Evolutionary conservation across 768 basidiomycete species (phyloP).

Genomic region (Collybia sordida): DNA sequence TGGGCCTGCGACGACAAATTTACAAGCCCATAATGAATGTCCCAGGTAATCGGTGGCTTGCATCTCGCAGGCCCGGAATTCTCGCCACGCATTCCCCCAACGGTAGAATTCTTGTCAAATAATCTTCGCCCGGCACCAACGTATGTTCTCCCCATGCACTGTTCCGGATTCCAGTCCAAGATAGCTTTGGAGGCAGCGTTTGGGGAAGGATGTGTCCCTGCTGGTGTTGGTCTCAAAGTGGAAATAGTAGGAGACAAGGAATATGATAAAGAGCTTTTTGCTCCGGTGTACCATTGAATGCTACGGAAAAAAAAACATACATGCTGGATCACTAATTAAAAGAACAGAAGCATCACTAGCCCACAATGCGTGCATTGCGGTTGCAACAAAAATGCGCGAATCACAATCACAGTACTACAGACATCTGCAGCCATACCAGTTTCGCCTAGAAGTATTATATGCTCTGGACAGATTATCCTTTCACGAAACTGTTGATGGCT

Average conservation of each 20-base stretch:
- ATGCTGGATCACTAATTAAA: background rate
- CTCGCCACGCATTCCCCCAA: slow-evolving; percentile 59
- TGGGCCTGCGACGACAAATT: background rate
- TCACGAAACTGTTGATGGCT: too few species aligned
- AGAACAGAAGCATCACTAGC: too few species aligned
- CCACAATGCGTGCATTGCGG: background rate
- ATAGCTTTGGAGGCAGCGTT: slow-evolving; percentile 66
- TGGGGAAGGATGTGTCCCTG: slow-evolving; percentile 77
- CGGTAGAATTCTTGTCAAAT: slow-evolving; percentile 69
- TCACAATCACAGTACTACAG: background rate
- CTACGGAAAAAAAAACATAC: background rate
- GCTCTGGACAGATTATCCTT: background rate
- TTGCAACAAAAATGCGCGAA: background rate
- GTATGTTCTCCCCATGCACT: slow-evolving; percentile 84
- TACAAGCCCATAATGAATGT: background rate
- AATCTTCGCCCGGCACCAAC: slow-evolving; percentile 59
- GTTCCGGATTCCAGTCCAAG: slow-evolving; percentile 78
- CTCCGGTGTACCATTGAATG: slow-evolving; percentile 23
- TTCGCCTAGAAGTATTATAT: background rate
- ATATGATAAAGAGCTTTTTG: slow-evolving; percentile 36
- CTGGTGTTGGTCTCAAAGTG: slow-evolving; percentile 70
- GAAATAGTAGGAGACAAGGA: slow-evolving; percentile 49
- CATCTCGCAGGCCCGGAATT: slow-evolving; percentile 79
- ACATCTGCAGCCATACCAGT: background rate
- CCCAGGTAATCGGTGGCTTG: slow-evolving; percentile 74